Evolutionary conservation across 768 basidiomycete species (phyloP).

Genomic region (Sporobolomyces pararoseus): DNA sequence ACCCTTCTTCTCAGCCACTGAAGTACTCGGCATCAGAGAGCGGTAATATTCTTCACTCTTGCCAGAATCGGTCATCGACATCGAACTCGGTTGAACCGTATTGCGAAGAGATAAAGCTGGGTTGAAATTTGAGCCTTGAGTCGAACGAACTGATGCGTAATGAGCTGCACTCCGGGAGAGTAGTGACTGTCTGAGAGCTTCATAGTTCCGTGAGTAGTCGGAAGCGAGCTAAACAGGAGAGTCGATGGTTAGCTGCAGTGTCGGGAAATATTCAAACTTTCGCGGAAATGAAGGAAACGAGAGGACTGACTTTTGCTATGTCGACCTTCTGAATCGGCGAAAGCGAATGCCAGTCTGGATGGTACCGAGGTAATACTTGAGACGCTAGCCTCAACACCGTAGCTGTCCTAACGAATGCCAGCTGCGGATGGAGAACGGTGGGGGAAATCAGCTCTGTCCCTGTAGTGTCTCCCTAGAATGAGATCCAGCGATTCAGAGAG

Average conservation of each 20-base stretch:
- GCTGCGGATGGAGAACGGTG: neutral
- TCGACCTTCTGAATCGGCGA: neutral
- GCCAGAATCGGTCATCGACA: constrained; percentile 2
- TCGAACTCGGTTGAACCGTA: constrained; percentile 20
- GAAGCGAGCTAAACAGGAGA: neutral
- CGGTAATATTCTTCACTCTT: constrained; percentile 21
- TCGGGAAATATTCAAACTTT: neutral
- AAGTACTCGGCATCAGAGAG: neutral
- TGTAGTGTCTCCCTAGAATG: no score
- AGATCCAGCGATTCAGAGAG: neutral
- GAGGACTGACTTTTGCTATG: constrained; percentile 1
- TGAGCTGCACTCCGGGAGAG: neutral
- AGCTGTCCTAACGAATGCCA: constrained; percentile 21
- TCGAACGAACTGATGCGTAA: neutral
- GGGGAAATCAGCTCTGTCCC: neutral
- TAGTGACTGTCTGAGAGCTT: neutral
- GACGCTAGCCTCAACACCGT: constrained; percentile 19
- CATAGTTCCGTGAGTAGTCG: neutral
- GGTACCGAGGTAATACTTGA: constrained; percentile 16
- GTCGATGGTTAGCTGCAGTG: neutral
- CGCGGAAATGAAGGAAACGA: neutral
- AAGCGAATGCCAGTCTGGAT: constrained; percentile 8
- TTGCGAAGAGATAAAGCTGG: constrained; percentile 36
- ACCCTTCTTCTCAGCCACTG: neutral
- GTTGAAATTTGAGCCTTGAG: neutral